Evolutionary conservation across 2,329 filamentous ascomycete genomes (phyloP).

Genomic region (Niveomyces coronatus): DNA sequence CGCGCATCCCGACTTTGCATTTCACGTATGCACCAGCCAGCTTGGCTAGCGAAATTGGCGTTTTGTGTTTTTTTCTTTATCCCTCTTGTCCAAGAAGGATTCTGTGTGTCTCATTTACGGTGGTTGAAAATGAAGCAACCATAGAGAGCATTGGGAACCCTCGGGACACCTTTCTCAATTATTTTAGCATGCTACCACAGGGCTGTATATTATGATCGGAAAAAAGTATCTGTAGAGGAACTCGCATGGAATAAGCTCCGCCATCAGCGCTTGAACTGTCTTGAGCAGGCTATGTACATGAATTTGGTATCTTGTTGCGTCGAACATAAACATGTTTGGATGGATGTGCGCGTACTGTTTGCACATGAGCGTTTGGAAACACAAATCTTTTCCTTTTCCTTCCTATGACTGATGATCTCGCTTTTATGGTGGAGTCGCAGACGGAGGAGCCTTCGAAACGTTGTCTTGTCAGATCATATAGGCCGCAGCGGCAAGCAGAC

Average conservation of each 20-base stretch:
- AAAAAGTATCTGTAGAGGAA: background rate
- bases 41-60: conserved; percentile 3
- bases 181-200: too few relatives aligned
- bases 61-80: conserved; percentile 8
- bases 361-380: too few relatives aligned
- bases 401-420: background rate
- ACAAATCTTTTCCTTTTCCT: background rate
- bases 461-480: background rate
- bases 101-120: conserved; percentile 5
- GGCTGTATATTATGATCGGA: background rate
- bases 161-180: too few relatives aligned
- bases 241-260: too few relatives aligned
- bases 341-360: too few relatives aligned
- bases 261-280: too few relatives aligned
- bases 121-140: too few relatives aligned
- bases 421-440: too few relatives aligned
- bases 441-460: background rate
- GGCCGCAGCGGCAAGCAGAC: background rate
- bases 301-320: conserved; percentile 1
- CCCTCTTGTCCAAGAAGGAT: too few relatives aligned
- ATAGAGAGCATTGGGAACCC: too few relatives aligned
- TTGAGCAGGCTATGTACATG: background rate
- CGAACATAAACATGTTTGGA: background rate
- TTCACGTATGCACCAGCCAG: conserved; percentile 5
- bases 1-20: conserved; percentile 1